Conservation (phyloP, 257 asterid species). For the Nicotiana undulata region DNA sequence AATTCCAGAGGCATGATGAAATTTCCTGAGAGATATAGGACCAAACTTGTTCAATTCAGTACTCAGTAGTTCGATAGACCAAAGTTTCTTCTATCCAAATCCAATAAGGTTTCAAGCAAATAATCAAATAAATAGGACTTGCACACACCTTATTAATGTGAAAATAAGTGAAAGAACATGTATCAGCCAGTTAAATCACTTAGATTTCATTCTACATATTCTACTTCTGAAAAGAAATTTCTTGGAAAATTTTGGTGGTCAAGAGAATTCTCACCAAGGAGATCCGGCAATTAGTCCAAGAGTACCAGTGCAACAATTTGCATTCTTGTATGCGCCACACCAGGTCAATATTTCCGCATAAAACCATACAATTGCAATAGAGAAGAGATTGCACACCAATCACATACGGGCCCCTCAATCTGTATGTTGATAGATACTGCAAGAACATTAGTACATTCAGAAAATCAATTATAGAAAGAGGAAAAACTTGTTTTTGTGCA, state of each 20-base stretch:
- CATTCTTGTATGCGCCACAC: conserved; percentile 42
- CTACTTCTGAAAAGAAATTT: not conserved
- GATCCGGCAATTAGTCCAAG: conserved; percentile 36
- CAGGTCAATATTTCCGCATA: conserved; percentile 45
- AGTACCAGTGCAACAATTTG: conserved; percentile 37
- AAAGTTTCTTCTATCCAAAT: not conserved
- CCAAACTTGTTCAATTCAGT: not conserved
- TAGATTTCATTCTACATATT: not conserved
- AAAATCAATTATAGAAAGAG: not conserved
- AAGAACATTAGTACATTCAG: not conserved
- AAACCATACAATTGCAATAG: conserved; percentile 45
- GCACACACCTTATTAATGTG: not conserved
- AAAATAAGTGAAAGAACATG: not conserved
- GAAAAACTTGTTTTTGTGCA: not conserved
- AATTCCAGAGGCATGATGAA: not conserved
- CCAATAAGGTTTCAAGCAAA: not conserved
- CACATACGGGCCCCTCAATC: conserved; percentile 37
- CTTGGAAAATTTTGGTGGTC: not conserved
- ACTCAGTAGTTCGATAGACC: not conserved
- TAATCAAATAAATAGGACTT: not conserved
- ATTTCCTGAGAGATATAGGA: not conserved
- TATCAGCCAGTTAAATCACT: not conserved
- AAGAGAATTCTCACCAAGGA: conserved; percentile 34
- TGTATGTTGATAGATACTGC: conserved; percentile 48
- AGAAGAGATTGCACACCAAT: conserved; percentile 44